A percentile compares a stretch with the other conserved stretches of the same genome.
Conservation (phyloP, 768 basidiomycete genomes). For the Suillus ampliporus region DNA sequence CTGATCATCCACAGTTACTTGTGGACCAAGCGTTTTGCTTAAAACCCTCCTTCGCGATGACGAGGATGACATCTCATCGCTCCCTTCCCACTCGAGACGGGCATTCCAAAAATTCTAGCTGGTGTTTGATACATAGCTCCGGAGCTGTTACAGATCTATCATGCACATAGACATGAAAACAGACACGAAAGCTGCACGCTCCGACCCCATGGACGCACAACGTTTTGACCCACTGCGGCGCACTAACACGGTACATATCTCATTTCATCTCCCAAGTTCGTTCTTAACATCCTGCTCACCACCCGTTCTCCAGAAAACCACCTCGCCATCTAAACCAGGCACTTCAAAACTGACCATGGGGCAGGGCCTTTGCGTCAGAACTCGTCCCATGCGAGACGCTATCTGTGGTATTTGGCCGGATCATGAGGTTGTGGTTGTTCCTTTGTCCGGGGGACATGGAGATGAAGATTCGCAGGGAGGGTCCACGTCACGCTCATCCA, state of each 20-base stretch:
- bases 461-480: slow-evolving; percentile 8
- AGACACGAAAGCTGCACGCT: no score
- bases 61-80: no score
- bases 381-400: slow-evolving; percentile 11
- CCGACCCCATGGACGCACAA: no score
- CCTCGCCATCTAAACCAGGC: slow-evolving; percentile 16
- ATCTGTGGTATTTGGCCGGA: slow-evolving; percentile 41
- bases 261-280: slow-evolving; percentile 12
- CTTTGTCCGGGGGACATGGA: slow-evolving; percentile 15
- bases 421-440: slow-evolving; percentile 40
- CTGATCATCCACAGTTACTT: not conserved
- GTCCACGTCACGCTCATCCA: not conserved
- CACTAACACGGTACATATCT: slow-evolving; percentile 27
- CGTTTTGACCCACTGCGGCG: not conserved
- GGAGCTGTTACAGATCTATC: no score
- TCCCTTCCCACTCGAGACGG: no score
- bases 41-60: no score
- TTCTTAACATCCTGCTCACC: slow-evolving; percentile 27
- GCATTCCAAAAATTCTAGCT: no score
- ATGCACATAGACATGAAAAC: no score
- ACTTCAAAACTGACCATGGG: slow-evolving; percentile 31
- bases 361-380: slow-evolving; percentile 26
- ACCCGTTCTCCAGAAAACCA: slow-evolving; percentile 24
- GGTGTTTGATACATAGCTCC: no score
- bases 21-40: no score